Evolutionary conservation across 805 yeast species (phyloP).

Genomic region (Kuraishia floccosa): DNA sequence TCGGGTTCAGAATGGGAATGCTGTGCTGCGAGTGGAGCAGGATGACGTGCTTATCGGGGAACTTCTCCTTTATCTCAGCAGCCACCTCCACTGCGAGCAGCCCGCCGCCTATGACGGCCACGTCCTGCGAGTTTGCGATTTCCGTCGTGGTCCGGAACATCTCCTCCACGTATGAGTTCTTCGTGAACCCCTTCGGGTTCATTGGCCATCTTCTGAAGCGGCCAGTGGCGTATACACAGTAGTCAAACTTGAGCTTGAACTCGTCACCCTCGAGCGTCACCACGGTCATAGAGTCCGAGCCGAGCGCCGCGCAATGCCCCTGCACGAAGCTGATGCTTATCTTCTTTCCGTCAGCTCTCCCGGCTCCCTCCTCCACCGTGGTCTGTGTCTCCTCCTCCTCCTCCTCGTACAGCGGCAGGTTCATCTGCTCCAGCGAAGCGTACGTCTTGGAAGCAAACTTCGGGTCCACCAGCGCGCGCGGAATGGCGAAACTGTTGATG

Average conservation of each 20-base stretch:
- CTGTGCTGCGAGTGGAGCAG: slow-evolving; percentile 25
- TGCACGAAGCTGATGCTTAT: slow-evolving; percentile 5
- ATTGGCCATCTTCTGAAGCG: slow-evolving; percentile 41
- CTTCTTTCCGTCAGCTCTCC: not conserved
- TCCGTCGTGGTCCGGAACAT: slow-evolving; percentile 21
- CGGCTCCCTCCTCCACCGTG: not conserved
- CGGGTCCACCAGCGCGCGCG: slow-evolving; percentile 22
- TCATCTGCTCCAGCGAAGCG: slow-evolving; percentile 13
- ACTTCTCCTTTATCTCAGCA: slow-evolving; percentile 27
- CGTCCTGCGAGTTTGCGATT: slow-evolving; percentile 19
- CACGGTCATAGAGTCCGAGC: slow-evolving; percentile 3
- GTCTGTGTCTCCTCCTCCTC: not conserved
- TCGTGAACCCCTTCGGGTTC: slow-evolving; percentile 32
- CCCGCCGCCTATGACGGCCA: slow-evolving; percentile 33
- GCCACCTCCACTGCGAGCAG: slow-evolving; percentile 38
- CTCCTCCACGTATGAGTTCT: slow-evolving; percentile 26
- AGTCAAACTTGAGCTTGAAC: slow-evolving; percentile 24
- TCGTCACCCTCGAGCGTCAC: slow-evolving; percentile 3
- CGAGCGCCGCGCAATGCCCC: slow-evolving; percentile 6
- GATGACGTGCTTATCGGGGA: slow-evolving; percentile 22
- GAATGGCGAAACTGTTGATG: slow-evolving; percentile 26
- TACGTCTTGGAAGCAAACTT: slow-evolving; percentile 23
- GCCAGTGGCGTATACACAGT: slow-evolving; percentile 35
- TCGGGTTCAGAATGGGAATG: slow-evolving; percentile 14
- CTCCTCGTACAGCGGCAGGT: slow-evolving; percentile 3